Conservation (phyloP, 1,284 basidiomycete genomes). For the Puccinia hordei region DNA sequence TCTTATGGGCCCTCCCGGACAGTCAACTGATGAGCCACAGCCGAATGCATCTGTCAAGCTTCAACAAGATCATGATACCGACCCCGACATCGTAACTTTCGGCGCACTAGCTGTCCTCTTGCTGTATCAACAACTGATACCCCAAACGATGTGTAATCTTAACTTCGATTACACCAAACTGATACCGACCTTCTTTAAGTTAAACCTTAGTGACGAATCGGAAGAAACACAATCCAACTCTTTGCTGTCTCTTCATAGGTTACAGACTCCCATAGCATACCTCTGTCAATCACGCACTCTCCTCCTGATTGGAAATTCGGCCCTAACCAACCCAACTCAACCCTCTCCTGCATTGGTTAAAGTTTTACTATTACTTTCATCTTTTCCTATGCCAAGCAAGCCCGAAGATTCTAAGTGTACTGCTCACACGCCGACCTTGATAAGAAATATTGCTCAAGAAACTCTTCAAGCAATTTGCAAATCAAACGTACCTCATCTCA, state of each 20-base stretch:
- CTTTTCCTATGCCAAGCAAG: background rate
- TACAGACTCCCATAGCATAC: constrained; percentile 31
- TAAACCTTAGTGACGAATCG: constrained; percentile 12
- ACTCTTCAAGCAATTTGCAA: constrained; percentile 46
- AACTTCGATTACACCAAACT: constrained; percentile 50
- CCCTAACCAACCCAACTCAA: constrained; percentile 33
- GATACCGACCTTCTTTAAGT: constrained; percentile 36
- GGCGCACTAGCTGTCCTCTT: constrained; percentile 32
- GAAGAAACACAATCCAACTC: constrained; percentile 9
- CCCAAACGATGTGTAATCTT: constrained; percentile 30
- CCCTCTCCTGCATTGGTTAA: constrained; percentile 40
- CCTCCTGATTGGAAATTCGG: constrained; percentile 39
- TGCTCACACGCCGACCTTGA: constrained; percentile 4
- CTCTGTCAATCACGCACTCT: constrained; percentile 45
- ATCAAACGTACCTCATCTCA: constrained; percentile 29
- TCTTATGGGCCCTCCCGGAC: background rate
- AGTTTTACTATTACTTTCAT: constrained; percentile 43
- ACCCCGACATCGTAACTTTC: constrained; percentile 35
- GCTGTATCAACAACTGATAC: constrained; percentile 42
- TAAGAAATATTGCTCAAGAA: constrained; percentile 33
- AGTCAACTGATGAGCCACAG: constrained; percentile 4
- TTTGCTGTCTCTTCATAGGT: constrained; percentile 1
- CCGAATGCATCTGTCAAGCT: background rate
- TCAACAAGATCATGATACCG: background rate
- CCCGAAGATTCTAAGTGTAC: background rate